Evolutionary conservation across 164 flowering plant genomes (phyloP).

Genomic region (Macadamia integrifolia): DNA sequence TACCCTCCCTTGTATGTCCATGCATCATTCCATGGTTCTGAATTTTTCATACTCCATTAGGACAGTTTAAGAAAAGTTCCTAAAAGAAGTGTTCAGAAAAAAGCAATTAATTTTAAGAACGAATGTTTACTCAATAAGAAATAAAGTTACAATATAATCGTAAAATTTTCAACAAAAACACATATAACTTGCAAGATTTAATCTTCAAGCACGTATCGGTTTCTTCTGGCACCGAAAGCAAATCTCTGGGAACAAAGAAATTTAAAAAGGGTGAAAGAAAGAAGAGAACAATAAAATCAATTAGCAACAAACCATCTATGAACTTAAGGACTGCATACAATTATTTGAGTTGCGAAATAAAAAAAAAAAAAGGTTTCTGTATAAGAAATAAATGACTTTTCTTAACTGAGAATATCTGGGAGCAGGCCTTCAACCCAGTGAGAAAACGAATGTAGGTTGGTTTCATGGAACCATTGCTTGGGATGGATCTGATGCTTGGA

Average conservation of each 20-base stretch:
- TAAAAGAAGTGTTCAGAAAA: too few species aligned
- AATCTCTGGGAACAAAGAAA: conserved; percentile 42
- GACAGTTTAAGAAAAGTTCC: too few species aligned
- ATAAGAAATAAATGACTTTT: not conserved
- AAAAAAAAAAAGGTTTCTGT: not conserved
- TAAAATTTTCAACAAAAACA: too few species aligned
- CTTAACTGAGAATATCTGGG: conserved; percentile 92
- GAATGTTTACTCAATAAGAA: too few species aligned
- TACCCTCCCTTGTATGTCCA: too few species aligned
- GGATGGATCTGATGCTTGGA: conserved; percentile 59
- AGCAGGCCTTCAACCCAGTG: conserved; percentile 87
- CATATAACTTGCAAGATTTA: conserved; percentile 12
- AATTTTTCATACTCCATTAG: too few species aligned
- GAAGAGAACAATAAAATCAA: not conserved
- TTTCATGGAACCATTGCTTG: conserved; percentile 50
- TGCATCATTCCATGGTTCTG: too few species aligned
- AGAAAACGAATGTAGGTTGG: conserved; percentile 88
- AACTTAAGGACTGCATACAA: too few species aligned
- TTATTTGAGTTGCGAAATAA: not conserved
- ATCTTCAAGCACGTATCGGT: conserved; percentile 69
- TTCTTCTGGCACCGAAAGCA: conserved; percentile 91
- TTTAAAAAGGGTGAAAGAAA: not conserved
- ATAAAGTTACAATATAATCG: too few species aligned
- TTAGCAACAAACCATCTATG: too few species aligned
- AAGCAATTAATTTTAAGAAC: too few species aligned